Base-by-base conservation (phyloP, 2,329 filamentous ascomycete genomes). In the Alternaria rosae region DNA sequence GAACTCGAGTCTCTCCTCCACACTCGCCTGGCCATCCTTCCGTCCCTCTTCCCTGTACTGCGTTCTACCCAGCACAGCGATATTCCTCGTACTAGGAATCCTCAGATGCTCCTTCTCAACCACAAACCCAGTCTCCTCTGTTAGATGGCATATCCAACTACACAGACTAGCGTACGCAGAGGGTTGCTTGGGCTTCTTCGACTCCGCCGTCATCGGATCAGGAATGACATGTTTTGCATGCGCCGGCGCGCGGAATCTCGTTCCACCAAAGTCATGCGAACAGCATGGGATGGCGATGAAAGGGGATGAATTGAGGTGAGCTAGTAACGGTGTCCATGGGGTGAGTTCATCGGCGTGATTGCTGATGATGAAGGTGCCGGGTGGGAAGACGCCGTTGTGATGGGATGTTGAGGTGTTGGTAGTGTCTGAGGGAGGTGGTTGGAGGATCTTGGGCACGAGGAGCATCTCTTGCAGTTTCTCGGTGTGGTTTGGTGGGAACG, bases 261-360 rank as follows among this genome's bases (percentile, higher is more conserved):
- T 86, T 1, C 95, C 95, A 1, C 89, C 88, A 3, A 99, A 87
- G 61, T 91, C 87, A 81, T 98, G 93, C 67, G 92, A 97, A 82
- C 95, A 99, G 82, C 95, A 99, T 2, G 95, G 95, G 45, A 99
- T 97, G 70, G 92, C 91, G 64, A 99, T 88, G 78, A 97, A 99
- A 0, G 93, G 91, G 11, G 91, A 91, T 3, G 87, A 81, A 0
- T 91, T 93, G 2, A 93, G 82, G 7, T 88, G 87, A 1, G 92
- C 94, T 42, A 99, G 87, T 17, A 98, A 86, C 0, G 95, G 95
- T 0, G 95, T 98, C 95, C 95, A 99, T 0, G 92, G 88, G 0
- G 95, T 99, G 13, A 99, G 86, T 80, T 99, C 94, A 76, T 99
- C 95, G 11, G 94, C 94, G 78, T 99, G 95, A 75, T 99, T 99